phyloP scores from a whole-genome alignment of 805 yeast genomes.

The Wilhelminamyces savonicus region DNA sequence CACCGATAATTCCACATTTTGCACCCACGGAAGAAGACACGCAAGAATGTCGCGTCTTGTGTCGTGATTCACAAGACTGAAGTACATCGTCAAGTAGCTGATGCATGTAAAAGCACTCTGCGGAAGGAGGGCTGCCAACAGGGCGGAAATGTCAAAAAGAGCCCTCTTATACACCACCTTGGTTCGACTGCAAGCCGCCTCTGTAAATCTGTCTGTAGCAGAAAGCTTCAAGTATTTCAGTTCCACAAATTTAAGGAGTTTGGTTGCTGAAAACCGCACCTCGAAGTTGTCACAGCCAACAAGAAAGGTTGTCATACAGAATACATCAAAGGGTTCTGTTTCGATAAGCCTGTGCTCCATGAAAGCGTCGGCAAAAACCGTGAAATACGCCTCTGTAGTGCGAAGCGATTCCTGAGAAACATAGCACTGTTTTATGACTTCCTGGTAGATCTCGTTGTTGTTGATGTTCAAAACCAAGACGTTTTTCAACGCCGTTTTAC shows the following conservation, averaged over 20 bases:
- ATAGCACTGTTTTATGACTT: constrained; percentile 70
- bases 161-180: constrained; percentile 85
- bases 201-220: constrained; percentile 53
- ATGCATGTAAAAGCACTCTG: constrained; percentile 56
- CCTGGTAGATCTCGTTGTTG: constrained; percentile 44
- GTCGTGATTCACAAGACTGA: constrained; percentile 49
- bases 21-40: constrained; percentile 89
- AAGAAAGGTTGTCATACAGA: constrained; percentile 73
- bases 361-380: constrained; percentile 62
- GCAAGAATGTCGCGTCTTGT: constrained; percentile 75
- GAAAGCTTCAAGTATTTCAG: constrained; percentile 37
- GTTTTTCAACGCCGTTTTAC: constrained; percentile 64
- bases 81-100: constrained; percentile 65
- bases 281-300: constrained; percentile 66
- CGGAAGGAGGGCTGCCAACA: constrained; percentile 53
- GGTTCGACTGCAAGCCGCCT: constrained; percentile 67
- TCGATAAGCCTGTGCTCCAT: constrained; percentile 38
- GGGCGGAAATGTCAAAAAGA: constrained; percentile 68
- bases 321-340: constrained; percentile 55
- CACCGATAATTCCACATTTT: constrained; percentile 57
- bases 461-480: constrained; percentile 56
- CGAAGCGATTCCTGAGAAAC: constrained; percentile 42
- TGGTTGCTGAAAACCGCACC: constrained; percentile 68
- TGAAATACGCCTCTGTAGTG: constrained; percentile 64
- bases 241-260: constrained; percentile 64